Evolutionary conservation across 805 yeast genomes (phyloP), one percentile per base, ranked within the genome.

Genomic region (Ascoidea asiatica): DNA sequence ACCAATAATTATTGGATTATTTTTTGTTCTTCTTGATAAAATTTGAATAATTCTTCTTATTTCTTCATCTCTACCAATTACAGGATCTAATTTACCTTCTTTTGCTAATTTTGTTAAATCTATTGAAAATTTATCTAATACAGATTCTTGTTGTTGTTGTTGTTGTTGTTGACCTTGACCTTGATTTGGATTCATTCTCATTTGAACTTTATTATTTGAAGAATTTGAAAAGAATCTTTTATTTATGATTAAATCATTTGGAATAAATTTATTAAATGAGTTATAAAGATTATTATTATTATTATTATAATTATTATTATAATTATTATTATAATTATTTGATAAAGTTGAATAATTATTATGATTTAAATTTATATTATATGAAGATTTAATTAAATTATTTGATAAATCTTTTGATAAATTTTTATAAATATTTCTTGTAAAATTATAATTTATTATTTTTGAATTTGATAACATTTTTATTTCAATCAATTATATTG

Each of bases 51-150:
- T 90, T 47, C 98, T 70, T 47, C 90, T 73, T 46, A 90, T 92
- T 58, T 92, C 97, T 50, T 89, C 95, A 56, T 92, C 97, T 50
- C 97, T 71, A 3, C 98, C 98, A 55, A 90, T 92, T 19, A 92
- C 97, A 0, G 98, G 98, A 56, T 90, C 98, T 37, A 90, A 67
- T 54, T 86, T 86, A 22, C 97, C 97, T 44, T 84, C 85, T 49
- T 73, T 71, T 1, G 98, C 98, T 52, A 90, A 60, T 46, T 80
- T 77, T 1, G 97, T 92, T 49, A 90, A 64, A 59, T 92, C 90
- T 0, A 83, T 74, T 19, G 96, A 98, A 58, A 66, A 90, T 56
- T 80, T 79, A 53, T 87, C 87, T 48, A 90, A 64, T 11, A 15
- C 35, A 0, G 97, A 94, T 0, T 90, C 83, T 49, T 78, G 72